A percentile compares a stretch with the other conserved stretches of the same genome.
Evolutionary conservation across 345 rosid genomes (phyloP).

Genomic region (Alliaria petiolata): DNA sequence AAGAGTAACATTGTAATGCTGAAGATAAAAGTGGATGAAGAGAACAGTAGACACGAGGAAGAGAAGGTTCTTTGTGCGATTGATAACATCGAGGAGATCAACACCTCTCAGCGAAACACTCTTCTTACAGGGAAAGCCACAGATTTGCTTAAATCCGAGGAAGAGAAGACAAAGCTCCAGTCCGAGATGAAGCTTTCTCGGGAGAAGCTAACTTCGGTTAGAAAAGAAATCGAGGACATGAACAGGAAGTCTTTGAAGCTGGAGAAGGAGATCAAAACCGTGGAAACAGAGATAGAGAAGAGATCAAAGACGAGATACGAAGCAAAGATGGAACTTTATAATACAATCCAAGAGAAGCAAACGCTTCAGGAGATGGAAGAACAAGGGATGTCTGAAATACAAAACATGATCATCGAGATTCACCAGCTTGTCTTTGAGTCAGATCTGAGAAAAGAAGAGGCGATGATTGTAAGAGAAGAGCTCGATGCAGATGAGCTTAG

Average conservation of each 20-base stretch:
- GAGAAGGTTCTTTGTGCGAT: slow-evolving; percentile 78
- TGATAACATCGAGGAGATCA: slow-evolving; percentile 64
- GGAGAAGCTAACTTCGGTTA: slow-evolving; percentile 48
- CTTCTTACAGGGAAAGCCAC: slow-evolving; percentile 61
- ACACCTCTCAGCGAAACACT: slow-evolving; percentile 41
- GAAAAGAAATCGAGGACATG: slow-evolving; percentile 45
- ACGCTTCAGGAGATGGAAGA: slow-evolving; percentile 47
- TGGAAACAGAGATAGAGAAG: slow-evolving; percentile 45
- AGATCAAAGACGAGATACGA: slow-evolving; percentile 43
- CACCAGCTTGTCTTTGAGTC: slow-evolving; percentile 53
- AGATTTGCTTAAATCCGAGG: slow-evolving; percentile 71
- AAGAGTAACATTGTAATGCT: slow-evolving; percentile 42
- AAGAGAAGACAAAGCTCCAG: slow-evolving; percentile 74
- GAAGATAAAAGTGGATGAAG: slow-evolving; percentile 73
- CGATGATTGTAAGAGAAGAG: slow-evolving; percentile 44
- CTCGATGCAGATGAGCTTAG: slow-evolving; percentile 25
- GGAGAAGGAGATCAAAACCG: slow-evolving; percentile 36
- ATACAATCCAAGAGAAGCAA: slow-evolving; percentile 51
- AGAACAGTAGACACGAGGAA: slow-evolving; percentile 57
- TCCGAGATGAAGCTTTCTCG: slow-evolving; percentile 50
- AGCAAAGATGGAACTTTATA: slow-evolving; percentile 42
- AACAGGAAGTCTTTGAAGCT: slow-evolving; percentile 39
- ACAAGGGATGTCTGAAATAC: slow-evolving; percentile 47
- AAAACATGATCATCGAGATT: slow-evolving; percentile 47
- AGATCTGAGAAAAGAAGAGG: slow-evolving; percentile 54